Evolutionary conservation across 257 asterid species (phyloP).

Genomic region (Nicotiana sylvestris): DNA sequence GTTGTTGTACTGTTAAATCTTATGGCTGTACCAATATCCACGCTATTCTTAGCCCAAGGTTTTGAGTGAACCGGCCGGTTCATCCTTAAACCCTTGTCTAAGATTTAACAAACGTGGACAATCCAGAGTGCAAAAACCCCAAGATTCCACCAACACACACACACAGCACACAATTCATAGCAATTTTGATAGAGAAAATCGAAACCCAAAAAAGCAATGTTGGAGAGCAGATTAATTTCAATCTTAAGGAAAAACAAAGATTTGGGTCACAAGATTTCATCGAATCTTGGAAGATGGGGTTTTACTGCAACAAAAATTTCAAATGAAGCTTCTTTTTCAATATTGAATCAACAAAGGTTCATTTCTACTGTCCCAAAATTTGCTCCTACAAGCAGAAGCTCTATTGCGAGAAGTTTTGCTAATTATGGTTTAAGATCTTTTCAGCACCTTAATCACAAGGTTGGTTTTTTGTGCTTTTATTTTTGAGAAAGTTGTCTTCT

Average conservation of each 20-base stretch:
- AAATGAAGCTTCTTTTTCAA: constrained; percentile 5
- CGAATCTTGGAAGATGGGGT: constrained; percentile 29
- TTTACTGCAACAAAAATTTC: not conserved
- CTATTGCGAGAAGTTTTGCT: constrained; percentile 27
- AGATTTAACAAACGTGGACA: not conserved
- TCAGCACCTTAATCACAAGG: constrained; percentile 49
- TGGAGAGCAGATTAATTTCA: constrained; percentile 45
- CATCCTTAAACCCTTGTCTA: constrained; percentile 15
- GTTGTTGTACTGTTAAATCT: not conserved
- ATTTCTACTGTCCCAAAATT: constrained; percentile 31
- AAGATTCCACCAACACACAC: not conserved
- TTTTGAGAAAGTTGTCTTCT: not conserved
- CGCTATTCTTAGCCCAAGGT: not conserved
- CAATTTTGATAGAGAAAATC: not conserved
- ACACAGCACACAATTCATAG: not conserved
- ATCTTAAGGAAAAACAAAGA: constrained; percentile 35
- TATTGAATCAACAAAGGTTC: not conserved
- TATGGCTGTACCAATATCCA: not conserved
- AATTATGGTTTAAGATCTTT: constrained; percentile 46
- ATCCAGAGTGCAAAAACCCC: not conserved
- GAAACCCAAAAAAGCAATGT: constrained; percentile 20
- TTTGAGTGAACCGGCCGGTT: constrained; percentile 16
- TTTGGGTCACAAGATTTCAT: constrained; percentile 18
- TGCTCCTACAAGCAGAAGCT: constrained; percentile 25
- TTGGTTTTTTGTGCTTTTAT: constrained; percentile 1